These are phyloP conservation scores for Pichia sp. DNA, from an alignment of 1,139 yeast genomes.

Conservation along the genomic window DNA sequence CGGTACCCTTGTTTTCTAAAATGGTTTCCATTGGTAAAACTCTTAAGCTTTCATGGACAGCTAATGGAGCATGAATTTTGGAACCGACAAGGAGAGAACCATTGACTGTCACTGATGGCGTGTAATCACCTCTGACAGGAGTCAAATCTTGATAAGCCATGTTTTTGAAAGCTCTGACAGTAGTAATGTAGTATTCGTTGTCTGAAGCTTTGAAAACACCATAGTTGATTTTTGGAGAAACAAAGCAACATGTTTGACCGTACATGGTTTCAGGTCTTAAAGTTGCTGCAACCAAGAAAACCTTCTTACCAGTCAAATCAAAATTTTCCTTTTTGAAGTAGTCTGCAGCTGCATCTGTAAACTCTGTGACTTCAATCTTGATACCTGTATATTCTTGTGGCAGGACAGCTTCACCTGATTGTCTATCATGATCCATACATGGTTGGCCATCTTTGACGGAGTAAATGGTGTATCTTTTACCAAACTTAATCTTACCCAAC, in stretches of 20 bases:
- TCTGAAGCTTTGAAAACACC: slow-evolving; percentile 90
- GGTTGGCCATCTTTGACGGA: slow-evolving; percentile 99
- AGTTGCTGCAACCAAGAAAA: slow-evolving; percentile 91
- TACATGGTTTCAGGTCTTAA: slow-evolving; percentile 99
- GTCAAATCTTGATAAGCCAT: slow-evolving; percentile 94
- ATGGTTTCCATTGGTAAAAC: slow-evolving; percentile 98
- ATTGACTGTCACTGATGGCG: slow-evolving; percentile 52
- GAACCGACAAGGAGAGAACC: slow-evolving; percentile 85
- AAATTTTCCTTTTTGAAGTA: slow-evolving; percentile 46
- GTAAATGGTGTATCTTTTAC: slow-evolving; percentile 95
- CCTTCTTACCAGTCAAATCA: slow-evolving; percentile 50
- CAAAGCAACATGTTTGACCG: slow-evolving; percentile 98
- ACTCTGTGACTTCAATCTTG: slow-evolving; percentile 69
- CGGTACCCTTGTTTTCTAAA: slow-evolving; percentile 93
- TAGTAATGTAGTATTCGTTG: slow-evolving; percentile 71
- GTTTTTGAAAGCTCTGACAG: slow-evolving; percentile 96
- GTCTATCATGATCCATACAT: slow-evolving; percentile 98
- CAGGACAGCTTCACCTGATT: slow-evolving; percentile 92
- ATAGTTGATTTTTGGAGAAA: slow-evolving; percentile 88
- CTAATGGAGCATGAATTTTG: slow-evolving; percentile 78
- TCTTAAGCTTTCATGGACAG: slow-evolving; percentile 65
- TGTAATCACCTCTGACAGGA: slow-evolving; percentile 78
- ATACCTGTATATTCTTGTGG: slow-evolving; percentile 97
- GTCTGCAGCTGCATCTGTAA: slow-evolving; percentile 49
- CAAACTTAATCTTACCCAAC: slow-evolving; percentile 89